Evolutionary conservation across 768 basidiomycete species (phyloP).

Genomic region (Coprinopsis sp.): DNA sequence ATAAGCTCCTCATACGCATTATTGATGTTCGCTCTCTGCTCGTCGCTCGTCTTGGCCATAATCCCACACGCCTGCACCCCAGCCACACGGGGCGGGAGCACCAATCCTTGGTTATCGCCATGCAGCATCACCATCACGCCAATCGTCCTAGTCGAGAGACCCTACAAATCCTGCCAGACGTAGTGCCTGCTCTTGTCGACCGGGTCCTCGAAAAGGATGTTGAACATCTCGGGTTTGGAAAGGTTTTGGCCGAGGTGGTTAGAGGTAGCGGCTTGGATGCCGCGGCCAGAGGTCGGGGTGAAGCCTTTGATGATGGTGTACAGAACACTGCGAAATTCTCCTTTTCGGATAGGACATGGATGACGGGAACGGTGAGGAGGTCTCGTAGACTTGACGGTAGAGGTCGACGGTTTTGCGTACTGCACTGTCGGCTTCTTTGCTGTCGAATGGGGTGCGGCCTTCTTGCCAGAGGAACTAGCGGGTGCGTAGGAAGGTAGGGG

Average conservation of each 20-base stretch:
- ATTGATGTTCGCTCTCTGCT: conserved; percentile 65
- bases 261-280: conserved; percentile 94
- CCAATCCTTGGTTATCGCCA: conserved; percentile 95
- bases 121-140: too few species aligned
- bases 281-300: conserved; percentile 94
- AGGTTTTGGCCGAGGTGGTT: conserved; percentile 99
- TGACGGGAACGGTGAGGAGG: conserved; percentile 93
- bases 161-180: too few species aligned
- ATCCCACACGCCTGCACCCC: conserved; percentile 88
- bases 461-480: conserved; percentile 99
- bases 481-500: conserved; percentile 96
- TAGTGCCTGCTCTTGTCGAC: conserved; percentile 58
- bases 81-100: conserved; percentile 96
- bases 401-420: conserved; percentile 92
- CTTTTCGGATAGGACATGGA: conserved; percentile 96
- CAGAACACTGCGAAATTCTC: conserved; percentile 98
- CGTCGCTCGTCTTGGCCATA: conserved; percentile 75
- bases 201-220: conserved; percentile 94
- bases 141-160: conserved; percentile 87
- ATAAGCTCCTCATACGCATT: too few species aligned
- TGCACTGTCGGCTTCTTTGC: conserved; percentile 86
- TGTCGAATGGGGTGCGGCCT: conserved; percentile 92
- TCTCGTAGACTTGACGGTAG: conserved; percentile 99
- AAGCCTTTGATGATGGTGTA: conserved; percentile 98
- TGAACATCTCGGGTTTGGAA: conserved; percentile 93